Base-by-base conservation (phyloP, 169 alveolate genomes). In the Blepharisma undulans region DNA sequence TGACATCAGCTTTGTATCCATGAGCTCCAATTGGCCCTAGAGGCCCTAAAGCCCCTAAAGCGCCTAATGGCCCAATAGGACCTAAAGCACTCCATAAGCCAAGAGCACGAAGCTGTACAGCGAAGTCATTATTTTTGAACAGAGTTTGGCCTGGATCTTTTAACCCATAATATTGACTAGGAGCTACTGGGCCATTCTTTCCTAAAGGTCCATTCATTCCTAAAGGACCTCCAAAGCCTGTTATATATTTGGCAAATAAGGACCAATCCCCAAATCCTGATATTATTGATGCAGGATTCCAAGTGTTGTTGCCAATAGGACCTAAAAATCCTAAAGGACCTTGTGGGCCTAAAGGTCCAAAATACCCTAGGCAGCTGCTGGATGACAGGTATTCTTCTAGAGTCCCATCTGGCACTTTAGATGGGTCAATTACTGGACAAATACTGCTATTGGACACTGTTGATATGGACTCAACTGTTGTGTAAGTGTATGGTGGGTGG, bases 61-160 rank as follows among this genome's bases (percentile, higher is more conserved):
- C 88, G 2, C 91, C 91, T 72, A 86, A 86, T 18, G 90, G 90
- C 71, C 90, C 90, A 32, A 84, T 5, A 14, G 90, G 90, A 21
- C 90, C 90, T 61, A 81, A 30, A 33, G 76, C 25, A 36, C 77
- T 27, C 60, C 60, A 81, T 16, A 81, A 10, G 34, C 88, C 88
- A 4, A 81, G 88, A 14, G 76, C 88, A 59, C 88, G 60, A 16
- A 81, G 71, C 8, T 81, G 88, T 14, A 59, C 30, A 33, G 88
- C 88, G 29, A 81, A 81, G 74, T 33, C 30, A 21, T 81, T 81
- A 81, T 34, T 34, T 33, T 30, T 21, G 36, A 81, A 81, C 48
- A 81, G 88, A 32, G 77, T 33, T 36, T 81, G 60, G 32, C 88
- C 88, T 25, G 88, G 88, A 27, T 81, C 88, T 27, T 59, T 81